phyloP scores from a whole-genome alignment of 2,329 filamentous ascomycete species.

The Penicillium vulpinum region DNA sequence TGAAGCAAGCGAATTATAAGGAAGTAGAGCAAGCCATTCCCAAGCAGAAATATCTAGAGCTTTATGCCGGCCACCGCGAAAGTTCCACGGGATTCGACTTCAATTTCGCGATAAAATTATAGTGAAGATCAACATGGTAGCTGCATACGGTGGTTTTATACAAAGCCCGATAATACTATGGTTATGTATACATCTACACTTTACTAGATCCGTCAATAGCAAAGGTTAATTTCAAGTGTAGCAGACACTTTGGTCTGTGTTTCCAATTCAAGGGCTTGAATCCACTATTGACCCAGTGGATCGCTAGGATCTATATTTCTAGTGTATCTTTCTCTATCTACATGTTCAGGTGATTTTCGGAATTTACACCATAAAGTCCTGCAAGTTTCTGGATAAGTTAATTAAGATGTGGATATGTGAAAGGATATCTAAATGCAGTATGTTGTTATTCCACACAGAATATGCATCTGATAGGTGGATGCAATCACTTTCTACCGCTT shows the following conservation, averaged over 20 bases:
- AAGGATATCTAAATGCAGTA: conserved; percentile 3
- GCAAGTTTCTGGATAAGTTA: not conserved
- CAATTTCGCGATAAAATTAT: no score
- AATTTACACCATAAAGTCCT: not conserved
- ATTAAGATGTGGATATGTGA: conserved; percentile 7
- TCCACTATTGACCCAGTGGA: not conserved
- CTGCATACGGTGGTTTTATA: not conserved
- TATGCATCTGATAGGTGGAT: conserved; percentile 13
- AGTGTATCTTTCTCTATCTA: not conserved
- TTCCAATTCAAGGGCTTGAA: not conserved
- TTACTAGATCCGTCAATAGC: not conserved
- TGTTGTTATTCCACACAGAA: conserved; percentile 1
- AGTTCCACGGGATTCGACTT: conserved; percentile 57
- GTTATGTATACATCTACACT: not conserved
- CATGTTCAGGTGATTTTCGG: no score
- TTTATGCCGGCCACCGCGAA: conserved; percentile 54
- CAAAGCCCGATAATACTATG: no score
- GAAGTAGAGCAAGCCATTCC: conserved; percentile 52
- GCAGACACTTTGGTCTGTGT: not conserved
- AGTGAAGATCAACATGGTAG: not conserved
- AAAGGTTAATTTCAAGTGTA: not conserved
- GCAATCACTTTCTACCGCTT: conserved; percentile 28
- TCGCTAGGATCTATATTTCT: not conserved
- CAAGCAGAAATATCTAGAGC: conserved; percentile 48
- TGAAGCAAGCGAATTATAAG: conserved; percentile 53